phyloP scores from a whole-genome alignment of 306 rosid species.

The Dryas drummondii region DNA sequence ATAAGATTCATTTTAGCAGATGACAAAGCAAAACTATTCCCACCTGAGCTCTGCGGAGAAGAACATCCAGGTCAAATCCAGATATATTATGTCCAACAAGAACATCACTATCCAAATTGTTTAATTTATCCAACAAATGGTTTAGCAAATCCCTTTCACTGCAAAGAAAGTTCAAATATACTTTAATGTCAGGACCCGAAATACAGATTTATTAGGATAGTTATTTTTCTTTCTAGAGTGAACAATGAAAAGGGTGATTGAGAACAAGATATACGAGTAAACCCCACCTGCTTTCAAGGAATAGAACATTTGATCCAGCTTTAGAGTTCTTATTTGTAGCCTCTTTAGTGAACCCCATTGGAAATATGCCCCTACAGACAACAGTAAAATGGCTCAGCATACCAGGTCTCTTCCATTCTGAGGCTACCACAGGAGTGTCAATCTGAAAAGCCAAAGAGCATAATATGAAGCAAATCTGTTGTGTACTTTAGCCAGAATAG shows the following conservation, averaged over 20 bases:
- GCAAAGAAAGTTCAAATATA: slow-evolving; percentile 39
- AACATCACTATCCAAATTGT: slow-evolving; percentile 88
- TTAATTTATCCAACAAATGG: slow-evolving; percentile 71
- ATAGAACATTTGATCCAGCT: slow-evolving; percentile 72
- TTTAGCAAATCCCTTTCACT: slow-evolving; percentile 91
- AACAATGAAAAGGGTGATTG: slow-evolving; percentile 8
- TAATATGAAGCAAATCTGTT: slow-evolving; percentile 7
- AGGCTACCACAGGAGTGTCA: slow-evolving; percentile 88
- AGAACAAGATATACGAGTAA: slow-evolving; percentile 18
- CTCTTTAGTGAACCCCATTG: slow-evolving; percentile 75
- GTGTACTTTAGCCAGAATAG: neutral
- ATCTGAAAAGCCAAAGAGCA: slow-evolving; percentile 59
- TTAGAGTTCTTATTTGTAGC: slow-evolving; percentile 65
- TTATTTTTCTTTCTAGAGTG: slow-evolving; percentile 1
- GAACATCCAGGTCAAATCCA: slow-evolving; percentile 91
- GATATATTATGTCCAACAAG: slow-evolving; percentile 95
- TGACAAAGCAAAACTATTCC: slow-evolving; percentile 8
- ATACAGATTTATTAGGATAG: slow-evolving; percentile 8
- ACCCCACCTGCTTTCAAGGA: slow-evolving; percentile 75
- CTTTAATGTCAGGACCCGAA: slow-evolving; percentile 30
- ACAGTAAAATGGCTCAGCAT: slow-evolving; percentile 90
- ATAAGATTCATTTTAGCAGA: neutral
- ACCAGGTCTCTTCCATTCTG: slow-evolving; percentile 85
- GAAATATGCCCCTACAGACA: slow-evolving; percentile 81
- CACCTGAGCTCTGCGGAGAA: slow-evolving; percentile 94